Conservation (phyloP, 352 stramenopile genomes). For the Phytophthora chlamydospora region DNA sequence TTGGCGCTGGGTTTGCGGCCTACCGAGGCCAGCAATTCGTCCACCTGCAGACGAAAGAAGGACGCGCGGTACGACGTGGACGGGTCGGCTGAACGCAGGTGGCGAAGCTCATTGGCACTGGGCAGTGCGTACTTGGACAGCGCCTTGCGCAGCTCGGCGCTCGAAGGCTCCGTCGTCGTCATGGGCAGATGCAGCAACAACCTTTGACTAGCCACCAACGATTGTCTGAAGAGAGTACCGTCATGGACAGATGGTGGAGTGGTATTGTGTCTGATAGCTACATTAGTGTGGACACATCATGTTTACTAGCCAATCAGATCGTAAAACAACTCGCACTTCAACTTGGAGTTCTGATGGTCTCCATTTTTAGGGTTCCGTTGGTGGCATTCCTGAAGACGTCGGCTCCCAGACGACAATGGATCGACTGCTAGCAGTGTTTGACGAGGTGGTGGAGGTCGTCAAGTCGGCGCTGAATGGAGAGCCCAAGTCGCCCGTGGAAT, state of each 20-base stretch:
- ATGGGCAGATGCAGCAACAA: constrained; percentile 13
- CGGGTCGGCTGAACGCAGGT: constrained; percentile 81
- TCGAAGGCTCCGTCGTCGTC: constrained; percentile 16
- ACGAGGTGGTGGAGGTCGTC: constrained; percentile 70
- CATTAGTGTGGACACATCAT: no score
- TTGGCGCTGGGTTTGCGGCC: constrained; percentile 63
- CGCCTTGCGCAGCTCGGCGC: constrained; percentile 63
- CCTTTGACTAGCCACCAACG: constrained; percentile 6
- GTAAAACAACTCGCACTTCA: no score
- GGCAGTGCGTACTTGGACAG: constrained; percentile 91
- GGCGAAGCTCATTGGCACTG: constrained; percentile 78
- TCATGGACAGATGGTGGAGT: no score
- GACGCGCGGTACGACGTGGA: constrained; percentile 78
- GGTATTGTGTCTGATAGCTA: no score
- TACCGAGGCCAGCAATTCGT: constrained; percentile 83
- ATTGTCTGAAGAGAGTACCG: no score
- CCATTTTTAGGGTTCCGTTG: no score
- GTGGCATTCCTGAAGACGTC: no score
- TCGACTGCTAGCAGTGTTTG: constrained; percentile 54
- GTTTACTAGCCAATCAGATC: no score
- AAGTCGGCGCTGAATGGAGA: constrained; percentile 62
- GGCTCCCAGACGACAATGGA: constrained; percentile 50
- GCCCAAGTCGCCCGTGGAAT: constrained; percentile 64
- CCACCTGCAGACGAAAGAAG: constrained; percentile 87
- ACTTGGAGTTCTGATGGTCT: no score